Evolutionary conservation across 306 rosid species (phyloP), one percentile per base, ranked within the genome.

Genomic region (Sicyos edulis): DNA sequence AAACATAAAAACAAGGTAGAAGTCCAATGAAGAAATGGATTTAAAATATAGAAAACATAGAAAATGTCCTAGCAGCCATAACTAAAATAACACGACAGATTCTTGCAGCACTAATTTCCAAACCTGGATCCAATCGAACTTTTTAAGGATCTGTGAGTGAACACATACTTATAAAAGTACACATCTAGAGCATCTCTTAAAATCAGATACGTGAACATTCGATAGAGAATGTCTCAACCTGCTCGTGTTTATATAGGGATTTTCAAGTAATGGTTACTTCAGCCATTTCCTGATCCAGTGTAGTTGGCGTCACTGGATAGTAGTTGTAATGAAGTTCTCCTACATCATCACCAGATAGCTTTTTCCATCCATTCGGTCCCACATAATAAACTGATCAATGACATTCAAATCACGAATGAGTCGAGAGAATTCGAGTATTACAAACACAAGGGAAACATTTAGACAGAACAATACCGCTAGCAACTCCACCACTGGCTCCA

Each of bases 401-500:
- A 61, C 6, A 21, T 0, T 7, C 19, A 2, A 66, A 13, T 45
- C 45, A 44, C 54, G 20, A 19, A 44, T 32, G 37, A 32, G 37
- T 67, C 45, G 10, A 12, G 42, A 16, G 20, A 44, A 49, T 80
- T 91, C 9, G 16, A 47, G 16, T 17, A 0, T 6, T 2, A 16
- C 15, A 32, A 6, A 16, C 19, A n/a, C 20, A 51, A 37, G 49
- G 6, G 7, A 68, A 50, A 74, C 29, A 49, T 60, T 22, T n/a
- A 16, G 32, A 54, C 64, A 7, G 10, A 68, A 52, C 29, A 15
- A 32, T 32, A 32, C 98, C 93, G 29, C 96, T 87, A n/a, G 91
- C 96, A 78, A 88, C 96, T 80, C 98, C 97, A 76, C 96, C 96
- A 74, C 99, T 93, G 71, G 95, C 99, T 71, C 95, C 99, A 72